These are phyloP conservation scores for Kitagawia praeruptora DNA, from an alignment of 129 eudicot species.

Conservation along the genomic window DNA sequence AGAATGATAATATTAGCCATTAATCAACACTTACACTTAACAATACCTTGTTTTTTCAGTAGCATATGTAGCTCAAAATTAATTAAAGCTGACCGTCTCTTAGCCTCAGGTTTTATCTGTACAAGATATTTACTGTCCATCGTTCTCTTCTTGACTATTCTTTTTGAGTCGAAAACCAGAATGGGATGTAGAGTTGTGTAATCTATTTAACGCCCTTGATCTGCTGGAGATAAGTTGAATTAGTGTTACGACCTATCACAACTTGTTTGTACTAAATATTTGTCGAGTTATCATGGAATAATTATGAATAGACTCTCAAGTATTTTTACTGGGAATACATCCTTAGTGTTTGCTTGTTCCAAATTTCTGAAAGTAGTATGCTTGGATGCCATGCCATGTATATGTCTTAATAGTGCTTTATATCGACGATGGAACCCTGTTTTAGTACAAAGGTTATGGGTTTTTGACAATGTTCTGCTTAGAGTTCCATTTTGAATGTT, in stretches of 20 bases:
- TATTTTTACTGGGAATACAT: not conserved
- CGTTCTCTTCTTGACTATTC: slow-evolving; percentile 11
- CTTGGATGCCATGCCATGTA: no score
- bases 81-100: slow-evolving; percentile 31
- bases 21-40: no score
- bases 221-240: slow-evolving; percentile 16
- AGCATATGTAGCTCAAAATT: slow-evolving; percentile 35
- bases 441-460: not conserved
- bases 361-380: not conserved
- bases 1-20: no score
- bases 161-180: slow-evolving; percentile 19
- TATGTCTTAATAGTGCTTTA: not conserved
- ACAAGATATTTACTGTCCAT: slow-evolving; percentile 20
- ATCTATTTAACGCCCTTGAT: slow-evolving; percentile 1
- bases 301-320: slow-evolving; percentile 5
- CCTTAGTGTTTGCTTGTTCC: not conserved
- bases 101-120: slow-evolving; percentile 29
- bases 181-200: slow-evolving; percentile 23
- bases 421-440: not conserved
- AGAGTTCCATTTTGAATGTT: not conserved
- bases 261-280: slow-evolving; percentile 24
- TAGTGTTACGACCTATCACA: slow-evolving; percentile 6
- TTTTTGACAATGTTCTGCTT: not conserved
- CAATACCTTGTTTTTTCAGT: no score
- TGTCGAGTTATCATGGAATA: slow-evolving; percentile 9